Evolutionary conservation across 371 early-diverging fungal genomes (phyloP).

Genomic region (Dichotomocladium elegans): DNA sequence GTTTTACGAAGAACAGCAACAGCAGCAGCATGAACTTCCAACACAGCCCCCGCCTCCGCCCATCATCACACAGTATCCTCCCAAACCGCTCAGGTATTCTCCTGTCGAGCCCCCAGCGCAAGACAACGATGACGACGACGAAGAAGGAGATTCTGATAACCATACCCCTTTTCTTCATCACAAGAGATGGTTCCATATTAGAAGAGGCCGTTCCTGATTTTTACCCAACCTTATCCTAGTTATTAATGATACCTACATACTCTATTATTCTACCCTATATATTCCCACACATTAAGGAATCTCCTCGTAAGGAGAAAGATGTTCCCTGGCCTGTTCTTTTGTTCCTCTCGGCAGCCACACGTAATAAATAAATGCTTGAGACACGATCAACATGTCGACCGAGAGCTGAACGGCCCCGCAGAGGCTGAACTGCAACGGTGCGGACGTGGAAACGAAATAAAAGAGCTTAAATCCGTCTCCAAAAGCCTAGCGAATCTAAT

Average conservation of each 20-base stretch:
- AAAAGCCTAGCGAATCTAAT: constrained; percentile 30
- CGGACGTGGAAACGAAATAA: constrained; percentile 51
- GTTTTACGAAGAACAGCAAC: not conserved
- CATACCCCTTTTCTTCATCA: no score
- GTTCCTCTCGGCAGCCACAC: no score
- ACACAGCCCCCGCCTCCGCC: constrained; percentile 5
- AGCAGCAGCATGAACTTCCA: not conserved
- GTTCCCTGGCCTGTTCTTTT: no score
- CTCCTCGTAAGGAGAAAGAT: no score
- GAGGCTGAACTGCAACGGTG: constrained; percentile 62
- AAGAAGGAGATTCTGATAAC: no score
- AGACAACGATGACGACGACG: not conserved
- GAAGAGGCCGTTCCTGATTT: no score
- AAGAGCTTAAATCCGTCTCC: constrained; percentile 66
- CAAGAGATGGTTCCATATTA: no score
- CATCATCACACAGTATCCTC: constrained; percentile 44
- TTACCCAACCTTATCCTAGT: no score
- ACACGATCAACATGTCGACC: constrained; percentile 54
- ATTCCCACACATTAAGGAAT: no score
- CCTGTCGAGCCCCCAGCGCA: constrained; percentile 29
- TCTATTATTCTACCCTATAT: no score
- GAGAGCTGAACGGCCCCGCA: constrained; percentile 61
- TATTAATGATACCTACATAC: no score
- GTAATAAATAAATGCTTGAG: no score
- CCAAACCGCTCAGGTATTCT: constrained; percentile 38